These are phyloP conservation scores for Hypholoma fasciculare DNA, from an alignment of 768 basidiomycete species.

Conservation along the genomic window DNA sequence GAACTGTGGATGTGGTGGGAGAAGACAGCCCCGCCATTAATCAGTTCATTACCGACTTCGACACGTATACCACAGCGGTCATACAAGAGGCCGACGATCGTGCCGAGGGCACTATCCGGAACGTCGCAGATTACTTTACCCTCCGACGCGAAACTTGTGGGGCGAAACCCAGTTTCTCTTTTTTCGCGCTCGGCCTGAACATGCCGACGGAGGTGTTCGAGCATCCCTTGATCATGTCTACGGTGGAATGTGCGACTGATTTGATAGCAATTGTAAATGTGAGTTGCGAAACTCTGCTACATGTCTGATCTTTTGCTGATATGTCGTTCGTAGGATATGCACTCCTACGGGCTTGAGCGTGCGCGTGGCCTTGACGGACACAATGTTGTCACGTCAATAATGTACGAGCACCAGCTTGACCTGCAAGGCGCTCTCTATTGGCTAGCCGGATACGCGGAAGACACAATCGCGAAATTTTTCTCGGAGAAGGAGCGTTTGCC, in stretches of 20 bases:
- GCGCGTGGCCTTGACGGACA: constrained; percentile 32
- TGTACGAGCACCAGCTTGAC: constrained; percentile 40
- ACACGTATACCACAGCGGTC: constrained; percentile 30
- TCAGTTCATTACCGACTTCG: constrained; percentile 24
- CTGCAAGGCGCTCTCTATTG: constrained; percentile 41
- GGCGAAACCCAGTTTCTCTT: constrained; percentile 39
- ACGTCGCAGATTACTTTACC: constrained; percentile 40
- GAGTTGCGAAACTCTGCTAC: constrained; percentile 1
- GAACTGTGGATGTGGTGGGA: constrained; percentile 14
- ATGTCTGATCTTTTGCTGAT: not conserved
- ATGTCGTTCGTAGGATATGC: constrained; percentile 21
- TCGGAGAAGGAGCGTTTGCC: constrained; percentile 32
- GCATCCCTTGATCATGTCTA: constrained; percentile 33
- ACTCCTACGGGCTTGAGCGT: constrained; percentile 31
- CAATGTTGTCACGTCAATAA: constrained; percentile 51
- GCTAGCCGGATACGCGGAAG: constrained; percentile 35
- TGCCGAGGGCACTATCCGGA: constrained; percentile 28
- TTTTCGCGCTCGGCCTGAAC: constrained; percentile 36
- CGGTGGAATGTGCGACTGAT: constrained; percentile 32
- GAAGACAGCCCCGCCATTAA: constrained; percentile 15
- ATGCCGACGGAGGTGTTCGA: constrained; percentile 40
- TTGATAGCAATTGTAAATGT: constrained; percentile 37
- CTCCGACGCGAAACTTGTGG: constrained; percentile 44
- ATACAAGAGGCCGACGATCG: constrained; percentile 46
- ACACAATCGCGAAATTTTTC: constrained; percentile 36